A percentile compares a stretch with the other conserved stretches of the same genome.
phyloP scores from a whole-genome alignment of 768 basidiomycete species.

The Kwoniella botswanensis region DNA sequence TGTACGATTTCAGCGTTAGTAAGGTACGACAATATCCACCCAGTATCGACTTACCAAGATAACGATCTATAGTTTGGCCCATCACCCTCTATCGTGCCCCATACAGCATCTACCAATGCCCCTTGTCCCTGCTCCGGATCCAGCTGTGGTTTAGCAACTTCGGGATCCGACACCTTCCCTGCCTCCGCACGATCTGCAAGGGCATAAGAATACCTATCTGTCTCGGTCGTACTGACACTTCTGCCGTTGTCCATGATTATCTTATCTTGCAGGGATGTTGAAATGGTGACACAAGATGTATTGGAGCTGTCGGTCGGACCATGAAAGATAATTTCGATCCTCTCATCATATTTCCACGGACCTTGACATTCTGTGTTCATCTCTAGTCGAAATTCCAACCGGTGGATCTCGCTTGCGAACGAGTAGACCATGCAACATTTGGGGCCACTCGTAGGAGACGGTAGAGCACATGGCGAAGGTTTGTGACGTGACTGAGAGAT shows the following conservation, averaged over 20 bases:
- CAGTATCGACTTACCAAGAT: conserved; percentile 24
- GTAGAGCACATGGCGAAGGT: conserved; percentile 1
- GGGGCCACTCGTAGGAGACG: neutral
- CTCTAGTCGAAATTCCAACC: neutral
- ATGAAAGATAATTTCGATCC: conserved; percentile 32
- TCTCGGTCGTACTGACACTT: neutral
- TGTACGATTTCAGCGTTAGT: neutral
- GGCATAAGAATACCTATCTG: conserved; percentile 6
- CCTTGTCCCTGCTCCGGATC: conserved; percentile 9
- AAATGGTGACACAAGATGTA: neutral
- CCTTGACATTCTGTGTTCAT: conserved; percentile 5
- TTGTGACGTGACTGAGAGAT: neutral
- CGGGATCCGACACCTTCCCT: conserved; percentile 5
- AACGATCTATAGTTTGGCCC: conserved; percentile 35
- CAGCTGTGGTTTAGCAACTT: neutral
- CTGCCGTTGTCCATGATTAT: neutral
- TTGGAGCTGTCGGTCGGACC: conserved; percentile 26
- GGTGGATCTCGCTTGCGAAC: neutral
- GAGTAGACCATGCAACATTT: neutral
- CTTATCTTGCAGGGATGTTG: neutral
- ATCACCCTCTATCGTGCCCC: conserved; percentile 35
- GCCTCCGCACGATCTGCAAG: conserved; percentile 8
- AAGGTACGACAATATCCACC: neutral
- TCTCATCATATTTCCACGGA: conserved; percentile 33
- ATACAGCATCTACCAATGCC: conserved; percentile 36